Evolutionary conservation across 1,284 basidiomycete species (phyloP).

Genomic region (Meira nashicola): DNA sequence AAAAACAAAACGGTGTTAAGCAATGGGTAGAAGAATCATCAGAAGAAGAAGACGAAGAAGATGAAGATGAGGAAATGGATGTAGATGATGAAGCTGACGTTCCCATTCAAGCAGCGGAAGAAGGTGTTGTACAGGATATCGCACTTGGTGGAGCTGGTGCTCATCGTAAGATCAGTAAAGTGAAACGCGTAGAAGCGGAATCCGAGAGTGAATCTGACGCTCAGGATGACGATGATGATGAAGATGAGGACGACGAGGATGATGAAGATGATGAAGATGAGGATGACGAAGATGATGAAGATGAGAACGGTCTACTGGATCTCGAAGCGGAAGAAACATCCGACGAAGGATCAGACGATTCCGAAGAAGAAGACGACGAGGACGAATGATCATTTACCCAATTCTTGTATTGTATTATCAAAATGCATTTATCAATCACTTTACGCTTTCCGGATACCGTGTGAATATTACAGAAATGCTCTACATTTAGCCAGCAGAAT

Average conservation of each 20-base stretch:
- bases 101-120: slow-evolving; percentile 12
- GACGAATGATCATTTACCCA: not conserved
- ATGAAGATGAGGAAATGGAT: slow-evolving; percentile 15
- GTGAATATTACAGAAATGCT: too few species aligned
- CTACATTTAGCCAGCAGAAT: too few species aligned
- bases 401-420: not conserved
- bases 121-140: slow-evolving; percentile 12
- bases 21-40: slow-evolving; percentile 12
- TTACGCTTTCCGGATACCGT: too few species aligned
- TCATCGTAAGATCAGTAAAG: not conserved
- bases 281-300: slow-evolving; percentile 9
- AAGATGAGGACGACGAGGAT: slow-evolving; percentile 10
- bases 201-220: slow-evolving; percentile 9
- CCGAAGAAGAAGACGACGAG: slow-evolving; percentile 9
- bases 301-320: slow-evolving; percentile 2
- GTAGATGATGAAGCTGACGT: slow-evolving; percentile 49
- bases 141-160: not conserved
- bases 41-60: slow-evolving; percentile 18
- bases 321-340: slow-evolving; percentile 4
- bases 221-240: slow-evolving; percentile 12
- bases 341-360: not conserved
- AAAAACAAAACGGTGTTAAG: not conserved
- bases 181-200: slow-evolving; percentile 11
- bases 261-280: slow-evolving; percentile 10
- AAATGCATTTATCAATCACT: too few species aligned